A percentile compares a stretch with the other conserved stretches of the same genome.
phyloP scores from a whole-genome alignment of 225 moss, liverwort and hornwort species.

The Pseudoscleropodium purum region DNA sequence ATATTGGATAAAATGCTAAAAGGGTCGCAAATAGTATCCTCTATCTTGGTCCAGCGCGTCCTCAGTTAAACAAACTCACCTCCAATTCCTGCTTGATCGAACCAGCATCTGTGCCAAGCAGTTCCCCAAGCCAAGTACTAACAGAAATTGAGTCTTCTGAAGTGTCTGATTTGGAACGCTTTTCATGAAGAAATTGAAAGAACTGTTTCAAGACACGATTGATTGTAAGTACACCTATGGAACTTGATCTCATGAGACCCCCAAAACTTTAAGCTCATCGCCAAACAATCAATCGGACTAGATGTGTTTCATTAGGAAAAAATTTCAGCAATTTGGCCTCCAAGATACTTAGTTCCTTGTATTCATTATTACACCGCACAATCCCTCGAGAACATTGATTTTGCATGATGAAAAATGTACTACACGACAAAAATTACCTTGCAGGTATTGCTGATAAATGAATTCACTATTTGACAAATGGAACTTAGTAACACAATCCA shows the following conservation, averaged over 20 bases:
- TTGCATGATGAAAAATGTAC: not conserved
- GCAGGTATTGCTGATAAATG: not conserved
- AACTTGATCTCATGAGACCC: not conserved
- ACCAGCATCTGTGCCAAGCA: slow-evolving; percentile 1
- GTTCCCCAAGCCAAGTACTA: slow-evolving; percentile 10
- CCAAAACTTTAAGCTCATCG: not conserved
- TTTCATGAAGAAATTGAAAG: not conserved
- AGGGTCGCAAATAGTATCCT: not conserved
- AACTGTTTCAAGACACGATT: slow-evolving; percentile 7
- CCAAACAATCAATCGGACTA: not conserved
- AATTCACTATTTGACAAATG: not conserved
- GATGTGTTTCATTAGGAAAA: not conserved
- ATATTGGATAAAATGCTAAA: not conserved
- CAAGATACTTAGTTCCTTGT: not conserved
- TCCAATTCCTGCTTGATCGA: slow-evolving; percentile 17
- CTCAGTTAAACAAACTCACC: slow-evolving; percentile 11
- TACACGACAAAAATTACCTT: not conserved
- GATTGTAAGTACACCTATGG: not conserved
- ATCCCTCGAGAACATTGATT: not conserved
- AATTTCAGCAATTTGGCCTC: not conserved
- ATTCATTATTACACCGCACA: not conserved
- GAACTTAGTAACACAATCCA: not conserved
- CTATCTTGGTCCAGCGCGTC: not conserved
- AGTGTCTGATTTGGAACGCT: not conserved
- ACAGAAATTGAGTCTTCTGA: not conserved